A percentile compares a stretch with the other conserved stretches of the same genome.
Conservation (phyloP, 306 rosid species). For the Fagus crenata region DNA sequence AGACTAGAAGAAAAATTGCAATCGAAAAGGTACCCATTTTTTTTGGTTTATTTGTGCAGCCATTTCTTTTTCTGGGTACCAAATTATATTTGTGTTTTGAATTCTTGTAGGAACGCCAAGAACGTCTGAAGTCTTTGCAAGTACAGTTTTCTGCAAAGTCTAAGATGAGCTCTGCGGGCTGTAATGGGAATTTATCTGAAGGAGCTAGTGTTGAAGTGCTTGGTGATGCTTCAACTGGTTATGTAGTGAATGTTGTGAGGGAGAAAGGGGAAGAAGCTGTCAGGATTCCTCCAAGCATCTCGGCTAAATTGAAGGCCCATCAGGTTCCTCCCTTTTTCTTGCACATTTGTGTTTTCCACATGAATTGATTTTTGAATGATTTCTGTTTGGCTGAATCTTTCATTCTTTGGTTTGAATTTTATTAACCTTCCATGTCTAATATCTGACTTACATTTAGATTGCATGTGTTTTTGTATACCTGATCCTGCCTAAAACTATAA, state of each 20-base stretch:
- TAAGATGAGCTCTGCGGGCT: conserved; percentile 50
- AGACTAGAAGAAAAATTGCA: conserved; percentile 91
- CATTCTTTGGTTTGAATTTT: too few relatives aligned
- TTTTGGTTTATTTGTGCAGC: conserved; percentile 15
- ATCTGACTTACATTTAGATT: background rate
- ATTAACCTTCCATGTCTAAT: background rate
- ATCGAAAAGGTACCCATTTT: conserved; percentile 75
- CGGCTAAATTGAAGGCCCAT: conserved; percentile 81
- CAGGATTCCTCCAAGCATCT: conserved; percentile 88
- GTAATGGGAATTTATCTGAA: conserved; percentile 71
- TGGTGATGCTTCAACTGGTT: conserved; percentile 75
- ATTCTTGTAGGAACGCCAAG: conserved; percentile 84
- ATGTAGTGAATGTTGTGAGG: conserved; percentile 92
- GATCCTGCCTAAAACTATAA: background rate
- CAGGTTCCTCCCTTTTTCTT: conserved; percentile 51
- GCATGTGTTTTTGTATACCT: background rate
- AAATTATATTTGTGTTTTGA: conserved; percentile 20
- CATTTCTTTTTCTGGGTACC: conserved; percentile 6
- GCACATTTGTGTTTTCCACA: background rate
- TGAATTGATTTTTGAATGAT: conserved; percentile 12
- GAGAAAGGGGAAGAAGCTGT: conserved; percentile 92
- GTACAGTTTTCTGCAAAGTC: conserved; percentile 76
- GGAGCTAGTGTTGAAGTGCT: conserved; percentile 71
- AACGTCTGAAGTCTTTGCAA: conserved; percentile 80
- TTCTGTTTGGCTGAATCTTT: conserved; percentile 15